These are phyloP conservation scores for Trichoderma simmonsii DNA, from an alignment of 2,329 filamentous ascomycete genomes.

Conservation along the genomic window DNA sequence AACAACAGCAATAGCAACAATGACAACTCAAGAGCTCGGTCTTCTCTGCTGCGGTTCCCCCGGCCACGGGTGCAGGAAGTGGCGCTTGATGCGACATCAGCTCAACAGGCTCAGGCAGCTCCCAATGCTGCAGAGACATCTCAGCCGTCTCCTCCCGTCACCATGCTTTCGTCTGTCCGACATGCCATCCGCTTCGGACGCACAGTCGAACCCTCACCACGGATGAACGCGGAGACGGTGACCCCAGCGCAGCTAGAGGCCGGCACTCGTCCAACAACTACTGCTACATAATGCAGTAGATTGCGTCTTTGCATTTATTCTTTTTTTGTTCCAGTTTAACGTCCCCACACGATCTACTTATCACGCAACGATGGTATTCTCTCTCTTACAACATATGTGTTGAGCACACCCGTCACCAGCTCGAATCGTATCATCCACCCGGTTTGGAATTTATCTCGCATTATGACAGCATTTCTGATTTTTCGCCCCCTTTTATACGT, in stretches of 20 bases:
- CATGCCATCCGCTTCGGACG: slow-evolving; percentile 33
- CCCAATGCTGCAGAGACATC: neutral
- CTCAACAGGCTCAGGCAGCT: neutral
- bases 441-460: slow-evolving; percentile 25
- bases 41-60: slow-evolving; percentile 4
- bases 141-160: slow-evolving; percentile 18
- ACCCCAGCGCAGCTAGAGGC: slow-evolving; percentile 50
- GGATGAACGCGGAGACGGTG: slow-evolving; percentile 24
- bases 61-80: neutral
- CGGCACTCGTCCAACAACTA: slow-evolving; percentile 32
- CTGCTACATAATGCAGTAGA: neutral
- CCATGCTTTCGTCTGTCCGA: slow-evolving; percentile 34
- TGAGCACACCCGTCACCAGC: slow-evolving; percentile 28
- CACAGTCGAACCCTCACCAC: slow-evolving; percentile 23
- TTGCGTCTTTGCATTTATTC: neutral
- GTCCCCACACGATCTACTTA: neutral
- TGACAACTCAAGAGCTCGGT: slow-evolving; percentile 1
- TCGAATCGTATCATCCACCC: slow-evolving; percentile 22
- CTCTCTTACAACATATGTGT: slow-evolving; percentile 26
- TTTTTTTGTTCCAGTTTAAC: neutral
- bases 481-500: slow-evolving; percentile 15
- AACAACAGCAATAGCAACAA: neutral
- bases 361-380: slow-evolving; percentile 30
- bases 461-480: slow-evolving; percentile 28
- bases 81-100: neutral